Percentiles rank a stretch among this genome's conserved stretches.
phyloP scores from a whole-genome alignment of 352 stramenopile genomes.

The Globisporangium cystogenes region DNA sequence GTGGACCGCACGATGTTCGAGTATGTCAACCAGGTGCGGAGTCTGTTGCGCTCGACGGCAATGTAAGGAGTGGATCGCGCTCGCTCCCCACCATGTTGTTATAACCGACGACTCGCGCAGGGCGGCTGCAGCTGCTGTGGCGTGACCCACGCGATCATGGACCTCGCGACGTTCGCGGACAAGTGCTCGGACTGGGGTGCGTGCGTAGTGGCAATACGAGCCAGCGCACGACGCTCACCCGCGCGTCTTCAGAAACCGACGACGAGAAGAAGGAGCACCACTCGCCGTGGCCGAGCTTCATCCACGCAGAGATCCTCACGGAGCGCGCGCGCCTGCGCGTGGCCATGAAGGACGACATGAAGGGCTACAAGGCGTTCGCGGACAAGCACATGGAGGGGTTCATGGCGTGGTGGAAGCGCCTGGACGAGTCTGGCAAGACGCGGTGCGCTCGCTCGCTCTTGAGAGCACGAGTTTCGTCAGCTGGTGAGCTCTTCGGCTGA shows the following conservation, averaged over 20 bases:
- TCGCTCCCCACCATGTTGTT: too few relatives aligned
- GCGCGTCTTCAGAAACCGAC: conserved; percentile 75
- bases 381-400: conserved; percentile 67
- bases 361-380: conserved; percentile 51
- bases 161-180: conserved; percentile 74
- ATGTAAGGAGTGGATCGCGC: too few relatives aligned
- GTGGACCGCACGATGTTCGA: conserved; percentile 95
- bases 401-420: conserved; percentile 45
- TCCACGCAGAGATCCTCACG: conserved; percentile 91
- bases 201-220: background rate
- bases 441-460: conserved; percentile 17
- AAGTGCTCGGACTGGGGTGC: conserved; percentile 88
- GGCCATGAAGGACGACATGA: conserved; percentile 76
- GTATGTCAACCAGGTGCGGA: conserved; percentile 87
- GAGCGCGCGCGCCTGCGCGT: conserved; percentile 86
- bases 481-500: too few relatives aligned
- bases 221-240: background rate
- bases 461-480: too few relatives aligned
- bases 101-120: conserved; percentile 19
- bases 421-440: conserved; percentile 35
- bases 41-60: too few relatives aligned
- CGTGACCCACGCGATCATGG: conserved; percentile 86
- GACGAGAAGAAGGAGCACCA: conserved; percentile 86
- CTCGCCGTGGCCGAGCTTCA: conserved; percentile 81
- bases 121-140: conserved; percentile 90